Evolutionary conservation across 208 protist genomes (phyloP), one percentile per base, ranked within the genome.

Genomic region (Acanthamoeba royreba): DNA sequence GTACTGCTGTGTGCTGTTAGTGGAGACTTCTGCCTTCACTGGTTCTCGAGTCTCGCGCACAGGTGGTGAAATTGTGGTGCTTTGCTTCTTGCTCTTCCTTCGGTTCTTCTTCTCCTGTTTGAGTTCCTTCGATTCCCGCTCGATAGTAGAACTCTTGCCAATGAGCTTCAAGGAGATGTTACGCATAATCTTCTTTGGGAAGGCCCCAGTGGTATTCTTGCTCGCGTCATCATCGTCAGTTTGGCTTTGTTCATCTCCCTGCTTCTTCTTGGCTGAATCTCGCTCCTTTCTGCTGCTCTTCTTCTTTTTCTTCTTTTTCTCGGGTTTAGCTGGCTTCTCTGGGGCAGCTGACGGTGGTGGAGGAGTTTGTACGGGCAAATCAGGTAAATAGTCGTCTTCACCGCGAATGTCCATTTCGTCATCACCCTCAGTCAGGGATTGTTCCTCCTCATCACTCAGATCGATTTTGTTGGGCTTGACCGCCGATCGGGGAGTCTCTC

Each of bases 101-200:
- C 4, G 66, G 15, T 79, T 40, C 66, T 46, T 79, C 66, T 13
- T 43, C 53, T 89, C 63, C 81, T 38, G n/a, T 25, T 63, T 69
- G 81, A 31, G 42, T 15, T 28, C 1, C 72, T 83, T 7, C 15
- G 28, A 15, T 25, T 55, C 81, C 19, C 53, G 81, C 49, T 46
- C 33, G 81, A 89, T 89, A 22, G 46, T 89, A 7, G 81, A 33
- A 35, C 81, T 69, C 31, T 63, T 63, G n/a, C 79, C 49, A 31
- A 63, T 69, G 81, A 63, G 46, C 53, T 89, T 63, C 47, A 89
- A 35, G 17, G 46, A 69, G 49, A 55, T 89, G 46, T 89, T 89
- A n/a, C 81, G 53, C 35, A 69, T 25, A 22, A 58, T 63, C 53
- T n/a, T 61, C 46, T 69, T 69, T 1, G 58, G 28, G 33, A 31